A percentile compares a stretch with the other conserved stretches of the same genome.
phyloP scores from a whole-genome alignment of 192 early-diverging fungal genomes.

The Gonapodya prolifera region DNA sequence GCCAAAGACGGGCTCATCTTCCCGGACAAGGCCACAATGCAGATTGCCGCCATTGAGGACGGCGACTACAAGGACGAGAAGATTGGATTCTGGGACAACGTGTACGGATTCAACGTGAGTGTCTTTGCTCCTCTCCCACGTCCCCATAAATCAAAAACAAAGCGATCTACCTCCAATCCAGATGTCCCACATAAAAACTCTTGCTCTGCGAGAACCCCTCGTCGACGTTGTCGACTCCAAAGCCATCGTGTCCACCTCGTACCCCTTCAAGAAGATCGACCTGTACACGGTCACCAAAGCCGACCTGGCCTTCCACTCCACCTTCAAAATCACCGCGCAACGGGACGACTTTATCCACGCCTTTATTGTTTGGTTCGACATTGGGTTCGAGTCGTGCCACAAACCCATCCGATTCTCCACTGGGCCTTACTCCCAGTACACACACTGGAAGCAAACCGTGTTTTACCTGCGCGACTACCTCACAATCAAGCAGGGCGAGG shows the following conservation, averaged over 20 bases:
- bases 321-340: slow-evolving; percentile 64
- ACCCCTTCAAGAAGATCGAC: slow-evolving; percentile 66
- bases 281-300: slow-evolving; percentile 78
- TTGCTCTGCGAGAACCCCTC: slow-evolving; percentile 78
- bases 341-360: slow-evolving; percentile 84
- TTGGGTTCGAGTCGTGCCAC: slow-evolving; percentile 83
- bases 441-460: slow-evolving; percentile 99
- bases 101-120: slow-evolving; percentile 56
- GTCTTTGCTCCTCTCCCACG: background rate
- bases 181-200: slow-evolving; percentile 84
- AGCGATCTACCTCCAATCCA: slow-evolving; percentile 48
- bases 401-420: slow-evolving; percentile 71
- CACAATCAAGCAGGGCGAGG: slow-evolving; percentile 61
- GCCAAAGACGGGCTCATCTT: slow-evolving; percentile 82
- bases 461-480: slow-evolving; percentile 74
- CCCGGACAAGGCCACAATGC: slow-evolving; percentile 76
- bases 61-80: slow-evolving; percentile 87
- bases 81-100: slow-evolving; percentile 84
- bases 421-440: slow-evolving; percentile 72
- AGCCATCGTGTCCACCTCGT: slow-evolving; percentile 65
- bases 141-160: background rate
- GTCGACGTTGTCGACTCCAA: slow-evolving; percentile 91
- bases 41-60: slow-evolving; percentile 84
- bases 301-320: slow-evolving; percentile 68
- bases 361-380: slow-evolving; percentile 96